phyloP scores from a whole-genome alignment of 1,284 basidiomycete species.

The Tausonia pullulans region DNA sequence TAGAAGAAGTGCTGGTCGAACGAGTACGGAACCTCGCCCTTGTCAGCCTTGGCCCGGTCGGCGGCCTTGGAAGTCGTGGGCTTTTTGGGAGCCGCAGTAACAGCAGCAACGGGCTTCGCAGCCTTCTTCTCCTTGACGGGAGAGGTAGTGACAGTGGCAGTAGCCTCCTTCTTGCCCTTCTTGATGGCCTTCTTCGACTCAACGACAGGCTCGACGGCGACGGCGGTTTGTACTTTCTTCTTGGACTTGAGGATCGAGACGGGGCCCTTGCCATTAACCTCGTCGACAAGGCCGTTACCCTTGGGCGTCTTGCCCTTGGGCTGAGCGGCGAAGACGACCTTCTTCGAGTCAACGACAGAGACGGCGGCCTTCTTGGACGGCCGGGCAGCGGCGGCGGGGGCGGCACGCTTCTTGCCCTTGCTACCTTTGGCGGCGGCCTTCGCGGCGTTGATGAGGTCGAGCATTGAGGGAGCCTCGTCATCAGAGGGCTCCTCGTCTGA shows the following conservation, averaged over 20 bases:
- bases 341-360: background rate
- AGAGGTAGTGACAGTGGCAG: constrained; percentile 13
- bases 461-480: constrained; percentile 29
- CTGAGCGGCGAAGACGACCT: constrained; percentile 22
- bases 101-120: constrained; percentile 1
- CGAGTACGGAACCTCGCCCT: constrained; percentile 22
- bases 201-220: background rate
- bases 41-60: constrained; percentile 7
- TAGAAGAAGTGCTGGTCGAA: constrained; percentile 26
- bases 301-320: constrained; percentile 20
- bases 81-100: constrained; percentile 2
- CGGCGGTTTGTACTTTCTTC: background rate
- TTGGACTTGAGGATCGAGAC: constrained; percentile 17
- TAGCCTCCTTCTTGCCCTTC: constrained; percentile 15
- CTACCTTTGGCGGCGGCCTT: constrained; percentile 25
- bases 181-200: constrained; percentile 12
- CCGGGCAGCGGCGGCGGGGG: background rate
- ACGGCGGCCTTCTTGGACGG: constrained; percentile 11
- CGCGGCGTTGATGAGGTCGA: constrained; percentile 30
- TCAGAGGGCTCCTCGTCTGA: constrained; percentile 26
- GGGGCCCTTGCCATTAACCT: constrained; percentile 8
- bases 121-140: constrained; percentile 16
- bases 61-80: constrained; percentile 18
- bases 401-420: constrained; percentile 20
- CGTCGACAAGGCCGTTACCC: constrained; percentile 5